Evolutionary conservation across 441 rosid genomes (phyloP).

Genomic region (Populus hybrid): DNA sequence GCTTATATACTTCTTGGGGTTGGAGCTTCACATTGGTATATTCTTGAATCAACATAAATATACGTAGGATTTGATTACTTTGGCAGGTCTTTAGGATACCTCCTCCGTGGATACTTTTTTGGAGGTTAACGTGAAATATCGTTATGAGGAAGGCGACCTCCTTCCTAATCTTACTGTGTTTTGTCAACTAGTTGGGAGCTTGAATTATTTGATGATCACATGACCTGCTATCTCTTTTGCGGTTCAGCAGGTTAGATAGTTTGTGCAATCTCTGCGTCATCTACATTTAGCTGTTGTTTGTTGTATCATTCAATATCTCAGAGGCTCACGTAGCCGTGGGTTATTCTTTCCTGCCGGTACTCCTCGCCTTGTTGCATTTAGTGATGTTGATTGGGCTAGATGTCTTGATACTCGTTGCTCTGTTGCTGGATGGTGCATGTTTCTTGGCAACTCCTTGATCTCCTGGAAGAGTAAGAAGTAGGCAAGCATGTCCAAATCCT

Average conservation of each 20-base stretch:
- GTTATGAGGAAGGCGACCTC: not conserved
- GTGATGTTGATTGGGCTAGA: not conserved
- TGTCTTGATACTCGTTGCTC: not conserved
- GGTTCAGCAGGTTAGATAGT: not conserved
- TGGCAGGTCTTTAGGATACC: not conserved
- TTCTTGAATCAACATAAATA: constrained; percentile 12
- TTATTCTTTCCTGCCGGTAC: not conserved
- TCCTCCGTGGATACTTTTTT: not conserved
- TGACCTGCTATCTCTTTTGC: not conserved
- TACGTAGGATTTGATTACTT: not conserved
- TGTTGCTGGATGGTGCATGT: no score
- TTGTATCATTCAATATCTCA: not conserved
- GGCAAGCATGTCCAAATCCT: no score
- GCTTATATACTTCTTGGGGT: not conserved
- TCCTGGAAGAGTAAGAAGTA: no score
- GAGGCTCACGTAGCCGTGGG: not conserved
- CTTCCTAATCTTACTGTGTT: not conserved
- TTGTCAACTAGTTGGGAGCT: constrained; percentile 7
- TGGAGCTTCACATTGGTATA: not conserved
- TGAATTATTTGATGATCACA: constrained; percentile 12
- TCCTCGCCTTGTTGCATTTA: not conserved
- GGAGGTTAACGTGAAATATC: constrained; percentile 3
- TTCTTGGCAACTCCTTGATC: no score
- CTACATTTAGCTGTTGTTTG: not conserved
- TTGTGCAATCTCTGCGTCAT: not conserved